Base-by-base conservation (phyloP, 345 rosid genomes). In the Conringia planisiliqua region DNA sequence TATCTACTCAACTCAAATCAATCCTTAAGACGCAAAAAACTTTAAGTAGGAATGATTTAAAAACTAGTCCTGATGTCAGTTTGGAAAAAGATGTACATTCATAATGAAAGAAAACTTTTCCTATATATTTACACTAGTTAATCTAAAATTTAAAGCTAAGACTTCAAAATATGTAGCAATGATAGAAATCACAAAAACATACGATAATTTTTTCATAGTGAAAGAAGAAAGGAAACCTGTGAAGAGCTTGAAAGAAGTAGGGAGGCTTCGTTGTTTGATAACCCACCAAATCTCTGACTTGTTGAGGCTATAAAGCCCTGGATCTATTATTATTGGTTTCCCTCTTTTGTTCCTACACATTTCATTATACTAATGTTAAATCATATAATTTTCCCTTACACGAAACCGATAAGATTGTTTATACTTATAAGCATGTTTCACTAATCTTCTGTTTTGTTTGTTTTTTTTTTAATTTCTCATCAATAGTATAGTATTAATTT, bases 271-370 rank as follows among this genome's bases (percentile, higher is more conserved):
- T 18, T 87, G 97, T 71, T 88, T 88, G 6, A 66, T 73, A 38
- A 70, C 88, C 92, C 91, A 91, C 95, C 95, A 88, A 75, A 94
- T 78, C 73, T 94, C 95, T 73, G 98, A 89, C 74, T 94, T 91
- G 74, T 89, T 91, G 35, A 39, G 57, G 20, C 89, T 86, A 76
- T 86, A 85, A 13, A 94, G 87, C 30, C 83, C 98, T 40, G 97
- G 98, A 69, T 94, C 98, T 83, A 94, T 87, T 24, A 91, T 71
- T 3, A 94, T 80, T 70, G 98, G 98, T 73, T 83, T 94, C 10
- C 85, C 98, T 81, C 98, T 86, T 81, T 86, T 89, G 48, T 87
- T 87, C 81, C 98, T 94, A 84, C 58, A 76, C 70, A 69, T 38
- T 68, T 48, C 62, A 26, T 26, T 2, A 30, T 2, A 26, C 29